Percentiles rank a stretch among this genome's conserved stretches.
Conservation (phyloP, 164 flowering plant species). For the Echeveria elegans region DNA sequence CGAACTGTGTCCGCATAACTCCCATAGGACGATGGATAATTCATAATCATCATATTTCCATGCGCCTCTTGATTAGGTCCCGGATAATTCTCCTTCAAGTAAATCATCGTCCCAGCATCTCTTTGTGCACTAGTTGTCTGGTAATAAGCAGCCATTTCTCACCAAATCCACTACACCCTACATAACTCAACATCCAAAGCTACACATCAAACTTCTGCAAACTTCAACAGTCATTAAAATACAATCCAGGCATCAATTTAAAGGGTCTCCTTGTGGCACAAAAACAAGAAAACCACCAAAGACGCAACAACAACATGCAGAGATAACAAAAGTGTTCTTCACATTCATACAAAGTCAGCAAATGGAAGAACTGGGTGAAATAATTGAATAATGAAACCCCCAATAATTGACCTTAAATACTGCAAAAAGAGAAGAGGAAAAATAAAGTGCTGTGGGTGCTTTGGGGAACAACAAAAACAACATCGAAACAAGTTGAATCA, state of each 20-base stretch:
- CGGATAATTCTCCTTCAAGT: constrained; percentile 42
- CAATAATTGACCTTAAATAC: constrained; percentile 5
- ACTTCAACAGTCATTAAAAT: no score
- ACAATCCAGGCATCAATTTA: background rate
- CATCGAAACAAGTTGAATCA: background rate
- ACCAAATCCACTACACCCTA: background rate
- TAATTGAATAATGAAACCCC: background rate
- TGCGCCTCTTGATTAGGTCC: constrained; percentile 40
- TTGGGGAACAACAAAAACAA: background rate
- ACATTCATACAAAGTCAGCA: background rate
- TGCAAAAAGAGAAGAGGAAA: no score
- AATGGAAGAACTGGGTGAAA: background rate
- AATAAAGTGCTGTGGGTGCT: background rate
- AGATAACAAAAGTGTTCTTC: no score
- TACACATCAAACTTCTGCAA: background rate
- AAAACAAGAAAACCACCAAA: background rate
- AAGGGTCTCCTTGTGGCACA: background rate
- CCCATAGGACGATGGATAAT: constrained; percentile 40
- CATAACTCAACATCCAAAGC: background rate
- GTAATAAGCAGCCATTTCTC: constrained; percentile 62
- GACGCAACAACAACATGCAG: background rate
- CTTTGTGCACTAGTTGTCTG: constrained; percentile 50
- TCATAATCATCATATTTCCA: constrained; percentile 52
- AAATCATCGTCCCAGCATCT: constrained; percentile 40
- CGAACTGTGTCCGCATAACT: constrained; percentile 39